Evolutionary conservation across 2,329 filamentous ascomycete genomes (phyloP).

Genomic region (Rhynchosporium secalis): DNA sequence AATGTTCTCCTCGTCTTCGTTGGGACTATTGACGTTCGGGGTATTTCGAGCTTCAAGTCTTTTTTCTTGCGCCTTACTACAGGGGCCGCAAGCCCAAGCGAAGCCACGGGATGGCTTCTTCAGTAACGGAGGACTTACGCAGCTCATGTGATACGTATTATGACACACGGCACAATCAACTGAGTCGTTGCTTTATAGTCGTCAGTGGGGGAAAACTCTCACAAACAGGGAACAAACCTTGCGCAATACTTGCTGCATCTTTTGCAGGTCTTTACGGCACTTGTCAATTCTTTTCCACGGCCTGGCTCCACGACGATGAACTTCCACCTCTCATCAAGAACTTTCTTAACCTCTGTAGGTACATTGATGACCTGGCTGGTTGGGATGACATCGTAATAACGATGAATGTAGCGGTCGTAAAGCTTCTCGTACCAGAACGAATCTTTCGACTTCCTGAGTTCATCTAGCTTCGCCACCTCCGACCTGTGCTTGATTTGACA

Average conservation of each 20-base stretch:
- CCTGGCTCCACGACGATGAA: slow-evolving; percentile 93
- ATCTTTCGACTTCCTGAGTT: slow-evolving; percentile 81
- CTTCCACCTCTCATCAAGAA: slow-evolving; percentile 94
- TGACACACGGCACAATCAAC: slow-evolving; percentile 95
- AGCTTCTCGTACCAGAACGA: slow-evolving; percentile 97
- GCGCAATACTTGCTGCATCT: slow-evolving; percentile 89
- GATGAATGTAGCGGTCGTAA: slow-evolving; percentile 97
- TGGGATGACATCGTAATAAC: slow-evolving; percentile 95
- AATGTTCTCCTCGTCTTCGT: slow-evolving; percentile 61
- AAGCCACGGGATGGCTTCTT: slow-evolving; percentile 98
- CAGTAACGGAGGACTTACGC: slow-evolving; percentile 83
- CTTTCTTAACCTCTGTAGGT: slow-evolving; percentile 90
- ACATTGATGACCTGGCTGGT: slow-evolving; percentile 94
- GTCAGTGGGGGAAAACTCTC: slow-evolving; percentile 16
- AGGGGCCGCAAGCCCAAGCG: slow-evolving; percentile 95
- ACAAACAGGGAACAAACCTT: slow-evolving; percentile 58
- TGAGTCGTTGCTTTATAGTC: slow-evolving; percentile 71
- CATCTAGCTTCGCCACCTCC: slow-evolving; percentile 79
- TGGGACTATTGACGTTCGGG: slow-evolving; percentile 68
- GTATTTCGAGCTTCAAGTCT: slow-evolving; percentile 89
- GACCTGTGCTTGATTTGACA: slow-evolving; percentile 86
- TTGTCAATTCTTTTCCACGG: slow-evolving; percentile 91
- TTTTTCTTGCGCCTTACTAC: slow-evolving; percentile 91
- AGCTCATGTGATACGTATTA: slow-evolving; percentile 98
- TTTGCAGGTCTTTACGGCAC: slow-evolving; percentile 94